A percentile compares a stretch with the other conserved stretches of the same genome.
Conservation (phyloP, 2,329 filamentous ascomycete species). For the Nothophoma quercina region DNA sequence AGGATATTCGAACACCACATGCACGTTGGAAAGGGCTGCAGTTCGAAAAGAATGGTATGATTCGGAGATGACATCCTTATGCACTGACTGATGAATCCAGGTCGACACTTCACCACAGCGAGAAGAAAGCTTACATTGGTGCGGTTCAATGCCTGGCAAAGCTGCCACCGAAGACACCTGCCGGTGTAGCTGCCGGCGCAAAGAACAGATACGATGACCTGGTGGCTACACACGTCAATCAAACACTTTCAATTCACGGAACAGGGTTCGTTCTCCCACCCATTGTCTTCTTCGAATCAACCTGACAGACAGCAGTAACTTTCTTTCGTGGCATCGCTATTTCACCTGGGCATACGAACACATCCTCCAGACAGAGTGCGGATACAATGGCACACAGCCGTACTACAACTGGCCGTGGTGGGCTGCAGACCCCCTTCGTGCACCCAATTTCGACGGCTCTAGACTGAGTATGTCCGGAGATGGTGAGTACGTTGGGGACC, state of each 20-base stretch:
- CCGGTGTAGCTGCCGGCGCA: slow-evolving; percentile 30
- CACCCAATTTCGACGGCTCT: slow-evolving; percentile 64
- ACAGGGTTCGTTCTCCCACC: slow-evolving; percentile 20
- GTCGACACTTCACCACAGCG: slow-evolving; percentile 23
- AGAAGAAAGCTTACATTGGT: slow-evolving; percentile 39
- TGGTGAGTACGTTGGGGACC: slow-evolving; percentile 44
- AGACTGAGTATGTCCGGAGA: slow-evolving; percentile 57
- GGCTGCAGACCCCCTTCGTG: slow-evolving; percentile 53
- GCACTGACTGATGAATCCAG: slow-evolving; percentile 14
- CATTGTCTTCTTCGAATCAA: background rate
- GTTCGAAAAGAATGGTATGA: slow-evolving; percentile 56
- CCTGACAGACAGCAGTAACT: slow-evolving; percentile 26
- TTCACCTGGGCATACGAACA: slow-evolving; percentile 52
- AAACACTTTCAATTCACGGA: slow-evolving; percentile 38
- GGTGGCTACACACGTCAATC: slow-evolving; percentile 43
- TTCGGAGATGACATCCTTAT: too few species aligned
- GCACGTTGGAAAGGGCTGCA: slow-evolving; percentile 48
- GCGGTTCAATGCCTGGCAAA: slow-evolving; percentile 42
- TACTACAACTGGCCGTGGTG: slow-evolving; percentile 63
- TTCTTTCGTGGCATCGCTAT: slow-evolving; percentile 52
- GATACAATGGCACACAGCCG: slow-evolving; percentile 51
- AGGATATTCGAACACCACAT: slow-evolving; percentile 35
- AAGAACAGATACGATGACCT: slow-evolving; percentile 44
- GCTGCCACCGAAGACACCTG: slow-evolving; percentile 34
- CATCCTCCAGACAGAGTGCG: slow-evolving; percentile 51